A percentile compares a stretch with the other conserved stretches of the same genome.
Evolutionary conservation across 306 rosid species (phyloP).

Genomic region (Notholithocarpus densiflorus): DNA sequence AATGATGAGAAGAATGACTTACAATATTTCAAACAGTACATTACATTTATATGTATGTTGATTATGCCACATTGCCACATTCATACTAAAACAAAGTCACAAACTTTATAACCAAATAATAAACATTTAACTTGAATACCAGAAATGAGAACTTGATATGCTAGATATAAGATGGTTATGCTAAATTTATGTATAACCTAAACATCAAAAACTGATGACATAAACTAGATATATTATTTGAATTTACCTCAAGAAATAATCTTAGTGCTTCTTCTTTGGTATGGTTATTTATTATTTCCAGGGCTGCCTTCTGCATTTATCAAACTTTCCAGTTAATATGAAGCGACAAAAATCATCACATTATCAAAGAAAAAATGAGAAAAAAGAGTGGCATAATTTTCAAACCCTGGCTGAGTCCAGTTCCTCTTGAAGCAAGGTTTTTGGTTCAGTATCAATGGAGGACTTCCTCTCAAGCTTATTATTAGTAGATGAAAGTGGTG

Average conservation of each 20-base stretch:
- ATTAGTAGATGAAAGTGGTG: background rate
- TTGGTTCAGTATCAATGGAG: conserved; percentile 47
- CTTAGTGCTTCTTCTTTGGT: conserved; percentile 35
- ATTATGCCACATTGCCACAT: too few species aligned
- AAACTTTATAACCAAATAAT: too few species aligned
- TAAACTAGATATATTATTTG: too few species aligned
- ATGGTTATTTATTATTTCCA: conserved; percentile 24
- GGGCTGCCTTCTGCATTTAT: conserved; percentile 29
- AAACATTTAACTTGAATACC: too few species aligned
- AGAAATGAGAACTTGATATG: too few species aligned
- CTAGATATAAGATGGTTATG: too few species aligned
- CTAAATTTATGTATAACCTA: too few species aligned
- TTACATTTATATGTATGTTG: too few species aligned
- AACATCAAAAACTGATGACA: too few species aligned
- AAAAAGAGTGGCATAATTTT: background rate
- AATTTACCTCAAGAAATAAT: conserved; percentile 32
- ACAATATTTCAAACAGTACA: too few species aligned
- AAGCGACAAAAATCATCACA: background rate
- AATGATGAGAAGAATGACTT: too few species aligned
- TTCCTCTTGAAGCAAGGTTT: conserved; percentile 30
- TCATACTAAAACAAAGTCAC: too few species aligned
- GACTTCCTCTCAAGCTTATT: conserved; percentile 27
- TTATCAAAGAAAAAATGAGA: background rate
- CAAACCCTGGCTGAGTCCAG: conserved; percentile 37
- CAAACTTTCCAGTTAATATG: background rate